Percentiles rank a stretch among this genome's conserved stretches.
phyloP scores from a whole-genome alignment of 2,329 filamentous ascomycete species.

The Trichoderma atrobrunneum region DNA sequence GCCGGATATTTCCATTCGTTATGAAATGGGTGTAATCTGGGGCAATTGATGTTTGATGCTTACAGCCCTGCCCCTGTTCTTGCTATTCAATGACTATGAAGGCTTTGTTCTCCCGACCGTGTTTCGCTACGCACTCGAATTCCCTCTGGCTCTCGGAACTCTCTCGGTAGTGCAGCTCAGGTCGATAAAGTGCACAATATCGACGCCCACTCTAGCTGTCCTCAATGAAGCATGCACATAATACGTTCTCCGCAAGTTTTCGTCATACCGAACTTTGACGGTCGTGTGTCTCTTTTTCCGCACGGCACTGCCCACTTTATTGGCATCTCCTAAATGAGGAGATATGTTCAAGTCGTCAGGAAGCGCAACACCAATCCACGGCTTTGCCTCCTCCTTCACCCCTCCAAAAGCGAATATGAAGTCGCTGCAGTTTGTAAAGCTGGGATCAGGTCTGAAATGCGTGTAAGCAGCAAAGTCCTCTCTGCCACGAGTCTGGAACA shows the following conservation, averaged over 20 bases:
- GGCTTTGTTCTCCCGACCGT: slow-evolving; percentile 22
- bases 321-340: not conserved
- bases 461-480: not conserved
- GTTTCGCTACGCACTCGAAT: not conserved
- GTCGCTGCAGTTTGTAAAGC: not conserved
- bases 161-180: not conserved
- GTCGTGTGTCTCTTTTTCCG: not conserved
- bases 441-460: not conserved
- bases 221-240: not conserved
- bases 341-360: not conserved
- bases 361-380: not conserved
- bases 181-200: slow-evolving; percentile 22
- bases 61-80: not conserved
- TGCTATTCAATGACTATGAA: not conserved
- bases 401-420: not conserved
- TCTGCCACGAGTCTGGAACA: not conserved
- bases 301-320: not conserved
- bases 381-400: not conserved
- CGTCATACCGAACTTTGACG: not conserved
- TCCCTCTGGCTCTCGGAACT: not conserved
- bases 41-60: not conserved
- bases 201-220: not conserved
- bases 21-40: not conserved
- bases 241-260: not conserved
- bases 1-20: not conserved